Evolutionary conservation across 108 stramenopile genomes (phyloP).

Genomic region (Parietichytrium sp.): DNA sequence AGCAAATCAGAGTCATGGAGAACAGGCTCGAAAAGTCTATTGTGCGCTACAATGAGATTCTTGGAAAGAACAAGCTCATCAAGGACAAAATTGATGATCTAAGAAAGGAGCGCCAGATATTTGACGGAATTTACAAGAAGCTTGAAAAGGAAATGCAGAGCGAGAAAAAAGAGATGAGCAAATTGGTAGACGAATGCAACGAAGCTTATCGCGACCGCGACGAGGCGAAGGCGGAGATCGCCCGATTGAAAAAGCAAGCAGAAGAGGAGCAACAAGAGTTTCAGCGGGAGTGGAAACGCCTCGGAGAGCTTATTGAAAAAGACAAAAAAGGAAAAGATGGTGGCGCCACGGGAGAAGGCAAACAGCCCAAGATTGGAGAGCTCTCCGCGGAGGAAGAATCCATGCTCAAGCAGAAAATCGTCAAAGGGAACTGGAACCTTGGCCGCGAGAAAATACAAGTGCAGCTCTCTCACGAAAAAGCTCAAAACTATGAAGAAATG

Average conservation of each 20-base stretch:
- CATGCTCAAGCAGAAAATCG: neutral
- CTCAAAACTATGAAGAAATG: slow-evolving; percentile 45
- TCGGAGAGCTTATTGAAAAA: slow-evolving; percentile 55
- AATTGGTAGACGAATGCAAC: slow-evolving; percentile 62
- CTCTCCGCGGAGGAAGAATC: slow-evolving; percentile 27
- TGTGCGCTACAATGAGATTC: slow-evolving; percentile 61
- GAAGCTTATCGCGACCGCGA: slow-evolving; percentile 58
- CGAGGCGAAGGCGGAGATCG: slow-evolving; percentile 58
- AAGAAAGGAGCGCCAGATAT: slow-evolving; percentile 62
- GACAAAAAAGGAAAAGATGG: slow-evolving; percentile 44
- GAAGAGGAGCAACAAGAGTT: slow-evolving; percentile 59
- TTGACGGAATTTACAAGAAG: slow-evolving; percentile 66
- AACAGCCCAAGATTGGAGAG: slow-evolving; percentile 38
- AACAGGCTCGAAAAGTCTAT: slow-evolving; percentile 63
- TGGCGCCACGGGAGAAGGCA: slow-evolving; percentile 39
- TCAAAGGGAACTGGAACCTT: neutral
- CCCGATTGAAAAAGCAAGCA: slow-evolving; percentile 53
- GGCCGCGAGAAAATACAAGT: slow-evolving; percentile 37
- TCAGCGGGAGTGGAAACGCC: slow-evolving; percentile 57
- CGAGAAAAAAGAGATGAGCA: slow-evolving; percentile 66
- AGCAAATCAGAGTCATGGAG: slow-evolving; percentile 62
- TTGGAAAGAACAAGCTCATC: slow-evolving; percentile 60
- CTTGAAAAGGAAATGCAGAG: slow-evolving; percentile 61
- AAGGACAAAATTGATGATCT: slow-evolving; percentile 57
- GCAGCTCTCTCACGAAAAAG: slow-evolving; percentile 47